A percentile compares a stretch with the other conserved stretches of the same genome.
Conservation (phyloP, 169 alveolate species). For the Plasmodium ovale region DNA sequence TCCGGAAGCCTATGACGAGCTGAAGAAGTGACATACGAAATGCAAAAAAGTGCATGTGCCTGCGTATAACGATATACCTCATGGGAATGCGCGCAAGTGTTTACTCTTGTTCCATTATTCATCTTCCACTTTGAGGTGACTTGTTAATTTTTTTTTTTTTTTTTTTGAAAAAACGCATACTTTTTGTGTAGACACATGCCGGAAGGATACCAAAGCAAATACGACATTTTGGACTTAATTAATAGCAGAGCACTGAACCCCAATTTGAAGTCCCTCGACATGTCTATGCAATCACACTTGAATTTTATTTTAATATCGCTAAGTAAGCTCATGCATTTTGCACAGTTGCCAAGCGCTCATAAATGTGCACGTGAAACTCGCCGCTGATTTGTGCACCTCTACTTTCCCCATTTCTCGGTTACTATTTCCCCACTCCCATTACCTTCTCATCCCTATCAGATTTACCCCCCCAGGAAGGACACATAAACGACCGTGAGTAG, state of each 20-base stretch:
- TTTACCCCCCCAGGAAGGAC: conserved; percentile 33
- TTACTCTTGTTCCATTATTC: not conserved
- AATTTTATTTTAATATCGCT: conserved; percentile 58
- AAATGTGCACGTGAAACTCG: too few relatives aligned
- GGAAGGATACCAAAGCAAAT: conserved; percentile 48
- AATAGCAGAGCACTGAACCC: conserved; percentile 51
- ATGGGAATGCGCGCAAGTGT: too few relatives aligned
- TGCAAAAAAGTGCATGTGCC: conserved; percentile 7
- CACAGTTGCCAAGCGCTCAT: too few relatives aligned
- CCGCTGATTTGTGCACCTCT: not conserved
- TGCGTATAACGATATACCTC: too few relatives aligned
- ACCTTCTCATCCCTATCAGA: too few relatives aligned
- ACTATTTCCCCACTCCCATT: too few relatives aligned
- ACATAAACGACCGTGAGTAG: conserved; percentile 22
- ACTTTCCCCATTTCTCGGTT: not conserved
- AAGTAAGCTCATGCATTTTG: too few relatives aligned
- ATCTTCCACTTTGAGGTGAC: not conserved
- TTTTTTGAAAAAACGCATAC: not conserved
- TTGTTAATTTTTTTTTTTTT: not conserved
- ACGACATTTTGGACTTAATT: conserved; percentile 51
- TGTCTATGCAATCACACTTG: conserved; percentile 52
- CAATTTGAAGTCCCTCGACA: conserved; percentile 39
- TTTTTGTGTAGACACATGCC: conserved; percentile 66
- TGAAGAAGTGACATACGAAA: conserved; percentile 26
- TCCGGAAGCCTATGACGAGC: conserved; percentile 71